Conservation (phyloP, 495 filamentous ascomycete genomes). For the Penicillium desertorum region DNA sequence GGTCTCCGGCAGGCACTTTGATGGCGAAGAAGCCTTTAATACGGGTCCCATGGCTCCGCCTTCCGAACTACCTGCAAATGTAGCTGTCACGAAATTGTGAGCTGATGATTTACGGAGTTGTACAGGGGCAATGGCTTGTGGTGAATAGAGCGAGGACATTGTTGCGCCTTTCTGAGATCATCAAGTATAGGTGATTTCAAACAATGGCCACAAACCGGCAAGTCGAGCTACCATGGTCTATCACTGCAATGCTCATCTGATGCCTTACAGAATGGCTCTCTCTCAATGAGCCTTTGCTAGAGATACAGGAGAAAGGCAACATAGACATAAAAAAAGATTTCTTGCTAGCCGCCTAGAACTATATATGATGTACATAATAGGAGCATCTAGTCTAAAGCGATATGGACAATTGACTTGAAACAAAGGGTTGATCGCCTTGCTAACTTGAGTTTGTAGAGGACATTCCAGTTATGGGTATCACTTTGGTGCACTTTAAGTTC, state of each 20-base stretch:
- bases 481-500: background rate
- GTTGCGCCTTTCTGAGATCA: background rate
- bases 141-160: background rate
- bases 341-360: background rate
- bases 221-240: background rate
- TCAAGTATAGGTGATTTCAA: background rate
- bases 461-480: background rate
- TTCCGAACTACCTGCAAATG: conserved; percentile 14
- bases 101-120: background rate
- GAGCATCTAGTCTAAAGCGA: too few relatives aligned
- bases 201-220: background rate
- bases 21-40: conserved; percentile 70
- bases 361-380: background rate
- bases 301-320: background rate
- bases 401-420: too few relatives aligned
- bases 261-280: background rate
- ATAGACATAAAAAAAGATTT: background rate
- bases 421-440: background rate
- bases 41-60: conserved; percentile 41
- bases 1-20: conserved; percentile 59
- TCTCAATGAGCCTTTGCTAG: background rate
- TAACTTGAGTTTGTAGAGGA: background rate
- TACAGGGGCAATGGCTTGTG: background rate
- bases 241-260: background rate
- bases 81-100: conserved; percentile 16